Percentiles rank a stretch among this genome's conserved stretches.
Conservation (phyloP, 2,329 filamentous ascomycete species). For the Stachybotrys chlorohalonatus region DNA sequence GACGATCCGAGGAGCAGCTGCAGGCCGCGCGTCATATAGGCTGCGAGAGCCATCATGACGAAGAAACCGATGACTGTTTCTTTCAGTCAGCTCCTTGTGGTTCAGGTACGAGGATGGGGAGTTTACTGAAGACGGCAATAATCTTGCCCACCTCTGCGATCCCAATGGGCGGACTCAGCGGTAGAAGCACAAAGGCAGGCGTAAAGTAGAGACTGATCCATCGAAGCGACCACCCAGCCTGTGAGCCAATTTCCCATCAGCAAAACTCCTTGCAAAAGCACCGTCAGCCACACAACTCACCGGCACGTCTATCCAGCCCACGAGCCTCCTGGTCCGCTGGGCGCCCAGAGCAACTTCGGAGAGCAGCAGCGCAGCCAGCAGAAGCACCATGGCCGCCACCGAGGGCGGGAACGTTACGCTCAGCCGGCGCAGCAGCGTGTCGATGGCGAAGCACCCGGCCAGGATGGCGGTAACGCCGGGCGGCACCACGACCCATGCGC, state of each 20-base stretch:
- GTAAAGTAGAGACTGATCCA: conserved; percentile 53
- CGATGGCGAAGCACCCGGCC: conserved; percentile 32
- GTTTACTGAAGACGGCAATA: conserved; percentile 47
- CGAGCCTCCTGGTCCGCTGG: conserved; percentile 35
- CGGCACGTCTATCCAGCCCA: conserved; percentile 43
- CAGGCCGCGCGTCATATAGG: conserved; percentile 44
- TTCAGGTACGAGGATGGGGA: no score
- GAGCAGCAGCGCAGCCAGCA: conserved; percentile 41
- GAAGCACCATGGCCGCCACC: conserved; percentile 46
- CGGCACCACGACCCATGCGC: conserved; percentile 43
- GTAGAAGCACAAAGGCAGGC: conserved; percentile 49
- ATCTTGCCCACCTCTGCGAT: conserved; percentile 48
- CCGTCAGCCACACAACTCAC: conserved; percentile 21
- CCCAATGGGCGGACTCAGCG: conserved; percentile 44
- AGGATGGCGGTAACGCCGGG: conserved; percentile 30
- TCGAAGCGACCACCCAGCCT: conserved; percentile 48
- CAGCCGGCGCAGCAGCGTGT: conserved; percentile 32
- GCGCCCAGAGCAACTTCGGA: conserved; percentile 38
- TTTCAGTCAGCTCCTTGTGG: neutral
- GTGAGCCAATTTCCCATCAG: neutral
- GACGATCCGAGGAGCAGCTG: conserved; percentile 41
- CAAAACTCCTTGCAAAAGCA: no score
- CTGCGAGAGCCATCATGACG: conserved; percentile 40
- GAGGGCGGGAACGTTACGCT: conserved; percentile 49
- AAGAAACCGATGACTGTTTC: conserved; percentile 44